Evolutionary conservation across 73 alveolate species (phyloP), one percentile per base, ranked within the genome.

Genomic region (Paramecium sonneborni): DNA sequence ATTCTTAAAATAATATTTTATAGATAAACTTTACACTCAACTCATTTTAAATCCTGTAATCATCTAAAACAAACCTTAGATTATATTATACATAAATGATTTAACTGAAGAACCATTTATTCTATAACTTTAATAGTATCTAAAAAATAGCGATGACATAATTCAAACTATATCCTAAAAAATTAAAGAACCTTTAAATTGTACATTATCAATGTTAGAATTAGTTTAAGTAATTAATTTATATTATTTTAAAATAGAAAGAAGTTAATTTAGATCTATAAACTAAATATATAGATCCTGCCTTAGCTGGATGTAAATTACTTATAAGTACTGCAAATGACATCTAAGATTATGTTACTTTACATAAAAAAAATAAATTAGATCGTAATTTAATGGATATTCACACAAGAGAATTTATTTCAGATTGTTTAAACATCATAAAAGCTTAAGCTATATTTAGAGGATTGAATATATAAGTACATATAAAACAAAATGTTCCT

Each of bases 111-210:
- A 32, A 15, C 86, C 86, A 72, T 35, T 72, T 7, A 72, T 72
- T 72, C 35, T 72, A 5, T 21, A 72, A 35, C 57, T 72, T n/a
- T 23, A 32, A 21, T 7, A 72, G 12, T 72, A 34, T 35, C 10
- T 35, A 34, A 72, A 72, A 35, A 72, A 38, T 34, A 35, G 62
- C 14, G 86, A 72, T 72, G 55, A 35, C 7, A 28, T 72, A 3
- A 72, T 72, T 4, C 24, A 72, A 37, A 38, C 55, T 7, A 35
- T 72, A n/a, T 72, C 86, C 1, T 72, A 30, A 7, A 72, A 72
- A 35, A 72, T 72, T n/a, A 72, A 72, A 72, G 55, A 72, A 72
- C 86, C 86, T 34, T 72, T 72, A 9, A 72, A 72, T 72, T 72
- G 86, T 21, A 72, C 86, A 72, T 21, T 72, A 15, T 72, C 86